Evolutionary conservation across 257 asterid species (phyloP).

Genomic region (Solanum phureja): DNA sequence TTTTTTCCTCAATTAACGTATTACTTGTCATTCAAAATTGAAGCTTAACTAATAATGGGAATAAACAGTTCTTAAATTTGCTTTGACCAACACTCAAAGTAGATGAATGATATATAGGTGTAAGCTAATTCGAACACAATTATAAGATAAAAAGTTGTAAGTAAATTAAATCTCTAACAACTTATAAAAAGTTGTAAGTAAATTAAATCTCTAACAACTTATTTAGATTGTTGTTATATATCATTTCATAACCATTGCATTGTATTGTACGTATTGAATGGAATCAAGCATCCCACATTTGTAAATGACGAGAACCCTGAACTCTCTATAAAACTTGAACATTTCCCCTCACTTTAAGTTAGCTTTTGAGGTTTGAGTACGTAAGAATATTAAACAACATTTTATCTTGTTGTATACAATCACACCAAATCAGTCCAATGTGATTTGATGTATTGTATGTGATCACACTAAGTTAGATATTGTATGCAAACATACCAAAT

Average conservation of each 20-base stretch:
- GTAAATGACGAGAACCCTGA: no score
- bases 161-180: neutral
- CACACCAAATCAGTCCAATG: no score
- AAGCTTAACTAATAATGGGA: neutral
- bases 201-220: neutral
- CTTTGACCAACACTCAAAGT: neutral
- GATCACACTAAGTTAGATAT: no score
- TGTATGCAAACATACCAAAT: no score
- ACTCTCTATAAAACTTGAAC: no score
- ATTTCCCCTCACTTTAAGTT: no score
- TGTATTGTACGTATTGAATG: neutral
- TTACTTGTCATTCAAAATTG: neutral
- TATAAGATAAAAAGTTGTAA: neutral
- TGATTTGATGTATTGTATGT: no score
- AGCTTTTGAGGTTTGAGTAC: no score
- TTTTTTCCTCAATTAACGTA: conserved; percentile 10
- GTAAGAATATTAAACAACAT: no score
- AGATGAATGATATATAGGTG: neutral
- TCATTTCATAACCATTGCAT: neutral
- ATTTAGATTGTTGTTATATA: neutral
- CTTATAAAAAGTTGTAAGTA: neutral
- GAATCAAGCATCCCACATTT: neutral
- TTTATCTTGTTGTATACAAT: no score
- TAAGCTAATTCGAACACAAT: neutral
- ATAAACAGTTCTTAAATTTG: neutral